Evolutionary conservation across 768 basidiomycete species (phyloP).

Genomic region (Tylopilus felleus): DNA sequence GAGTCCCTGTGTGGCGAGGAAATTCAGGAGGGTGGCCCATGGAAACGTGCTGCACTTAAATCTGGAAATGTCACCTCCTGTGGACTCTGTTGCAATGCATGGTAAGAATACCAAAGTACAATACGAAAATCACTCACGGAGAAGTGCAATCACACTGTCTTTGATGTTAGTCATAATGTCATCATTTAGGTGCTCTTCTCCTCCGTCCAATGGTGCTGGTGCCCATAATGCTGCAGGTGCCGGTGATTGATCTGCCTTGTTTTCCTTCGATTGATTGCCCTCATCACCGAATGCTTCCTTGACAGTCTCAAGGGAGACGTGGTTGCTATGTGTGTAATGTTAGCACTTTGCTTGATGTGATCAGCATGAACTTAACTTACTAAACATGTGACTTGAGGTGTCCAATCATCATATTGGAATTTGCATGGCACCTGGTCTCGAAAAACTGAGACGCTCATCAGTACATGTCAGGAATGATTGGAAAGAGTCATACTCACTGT

Average conservation of each 20-base stretch:
- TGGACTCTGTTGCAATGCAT: background rate
- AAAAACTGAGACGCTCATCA: background rate
- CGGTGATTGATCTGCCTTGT: background rate
- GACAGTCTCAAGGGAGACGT: slow-evolving; percentile 2
- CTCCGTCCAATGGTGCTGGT: background rate
- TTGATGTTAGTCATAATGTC: background rate
- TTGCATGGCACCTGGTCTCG: background rate
- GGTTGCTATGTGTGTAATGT: background rate
- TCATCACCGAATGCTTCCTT: background rate
- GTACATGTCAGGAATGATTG: background rate
- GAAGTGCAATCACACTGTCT: background rate
- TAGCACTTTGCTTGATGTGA: background rate
- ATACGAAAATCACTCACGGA: background rate
- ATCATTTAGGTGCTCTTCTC: background rate
- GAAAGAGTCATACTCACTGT: background rate
- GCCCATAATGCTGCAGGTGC: background rate
- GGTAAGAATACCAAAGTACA: background rate
- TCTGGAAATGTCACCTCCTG: background rate
- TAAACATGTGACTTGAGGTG: slow-evolving; percentile 9
- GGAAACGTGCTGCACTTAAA: background rate
- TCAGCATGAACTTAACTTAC: background rate
- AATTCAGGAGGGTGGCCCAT: background rate
- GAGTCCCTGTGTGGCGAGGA: background rate
- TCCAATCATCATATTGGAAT: background rate
- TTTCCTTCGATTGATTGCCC: background rate